Percentiles rank a stretch among this genome's conserved stretches.
Conservation (phyloP, 2,329 filamentous ascomycete species). For the Pseudocercospora cruenta region DNA sequence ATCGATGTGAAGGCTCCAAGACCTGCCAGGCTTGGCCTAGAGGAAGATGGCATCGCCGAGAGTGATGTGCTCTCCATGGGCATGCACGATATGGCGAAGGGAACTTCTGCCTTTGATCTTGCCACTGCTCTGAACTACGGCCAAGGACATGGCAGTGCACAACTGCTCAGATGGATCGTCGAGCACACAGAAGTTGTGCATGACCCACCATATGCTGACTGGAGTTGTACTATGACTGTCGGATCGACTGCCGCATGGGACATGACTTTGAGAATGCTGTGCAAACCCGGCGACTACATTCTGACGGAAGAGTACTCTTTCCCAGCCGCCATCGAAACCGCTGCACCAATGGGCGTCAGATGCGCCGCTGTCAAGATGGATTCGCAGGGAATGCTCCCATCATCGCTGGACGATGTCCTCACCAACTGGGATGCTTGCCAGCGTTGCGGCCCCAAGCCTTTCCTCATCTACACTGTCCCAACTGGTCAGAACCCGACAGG, state of each 20-base stretch:
- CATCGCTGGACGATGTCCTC: constrained; percentile 64
- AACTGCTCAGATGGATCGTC: constrained; percentile 85
- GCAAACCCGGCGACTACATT: constrained; percentile 73
- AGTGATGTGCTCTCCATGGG: constrained; percentile 69
- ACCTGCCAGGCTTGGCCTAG: constrained; percentile 64
- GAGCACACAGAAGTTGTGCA: constrained; percentile 95
- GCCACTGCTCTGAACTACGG: constrained; percentile 91
- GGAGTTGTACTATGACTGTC: constrained; percentile 79
- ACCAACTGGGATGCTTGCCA: constrained; percentile 65
- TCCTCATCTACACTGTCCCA: constrained; percentile 71
- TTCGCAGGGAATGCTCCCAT: constrained; percentile 65
- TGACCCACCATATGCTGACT: constrained; percentile 85
- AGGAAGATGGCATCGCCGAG: constrained; percentile 60
- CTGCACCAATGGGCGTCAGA: constrained; percentile 64
- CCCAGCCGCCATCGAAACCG: constrained; percentile 71
- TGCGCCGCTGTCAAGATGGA: constrained; percentile 68
- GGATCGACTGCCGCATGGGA: constrained; percentile 88
- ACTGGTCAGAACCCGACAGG: constrained; percentile 92
- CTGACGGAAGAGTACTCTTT: constrained; percentile 93
- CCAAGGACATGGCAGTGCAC: constrained; percentile 81
- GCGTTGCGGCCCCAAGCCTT: constrained; percentile 65
- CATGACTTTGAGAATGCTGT: constrained; percentile 80
- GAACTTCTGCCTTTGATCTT: constrained; percentile 70
- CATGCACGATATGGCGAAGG: constrained; percentile 79
- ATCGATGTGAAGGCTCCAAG: constrained; percentile 74